Conservation (phyloP, 2,329 filamentous ascomycete genomes). For the Phaeomoniella chlamydospora region DNA sequence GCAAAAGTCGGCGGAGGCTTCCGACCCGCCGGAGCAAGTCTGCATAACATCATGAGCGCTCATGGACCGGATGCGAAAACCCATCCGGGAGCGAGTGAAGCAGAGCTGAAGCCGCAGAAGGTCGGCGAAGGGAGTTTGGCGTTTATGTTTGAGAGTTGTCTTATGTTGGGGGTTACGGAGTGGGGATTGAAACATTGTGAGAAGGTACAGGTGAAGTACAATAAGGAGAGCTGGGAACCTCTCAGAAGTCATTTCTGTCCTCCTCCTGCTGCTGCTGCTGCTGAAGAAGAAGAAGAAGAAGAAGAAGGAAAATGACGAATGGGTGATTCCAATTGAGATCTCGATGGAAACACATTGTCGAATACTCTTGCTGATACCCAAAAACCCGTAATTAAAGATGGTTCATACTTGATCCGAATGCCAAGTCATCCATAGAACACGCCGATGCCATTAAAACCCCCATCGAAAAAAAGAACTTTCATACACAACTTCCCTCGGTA, state of each 20-base stretch:
- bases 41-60: constrained; percentile 60
- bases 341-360: no score
- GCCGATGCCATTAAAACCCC: no score
- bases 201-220: constrained; percentile 61
- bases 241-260: constrained; percentile 49
- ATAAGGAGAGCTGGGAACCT: constrained; percentile 65
- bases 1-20: constrained; percentile 44
- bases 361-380: no score
- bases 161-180: constrained; percentile 60
- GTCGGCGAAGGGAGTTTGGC: constrained; percentile 46
- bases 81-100: constrained; percentile 27
- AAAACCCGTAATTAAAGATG: no score
- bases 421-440: no score
- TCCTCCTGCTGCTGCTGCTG: no score
- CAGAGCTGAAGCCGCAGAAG: constrained; percentile 39
- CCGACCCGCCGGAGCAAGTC: constrained; percentile 43
- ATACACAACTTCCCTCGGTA: no score
- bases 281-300: no score
- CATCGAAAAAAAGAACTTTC: no score
- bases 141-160: constrained; percentile 50
- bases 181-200: constrained; percentile 57
- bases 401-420: no score
- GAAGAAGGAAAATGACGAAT: constrained; percentile 15
- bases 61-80: constrained; percentile 46
- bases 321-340: constrained; percentile 1